These are phyloP conservation scores for Pseudozyma pruni DNA, from an alignment of 1,284 basidiomycete species.

Conservation along the genomic window DNA sequence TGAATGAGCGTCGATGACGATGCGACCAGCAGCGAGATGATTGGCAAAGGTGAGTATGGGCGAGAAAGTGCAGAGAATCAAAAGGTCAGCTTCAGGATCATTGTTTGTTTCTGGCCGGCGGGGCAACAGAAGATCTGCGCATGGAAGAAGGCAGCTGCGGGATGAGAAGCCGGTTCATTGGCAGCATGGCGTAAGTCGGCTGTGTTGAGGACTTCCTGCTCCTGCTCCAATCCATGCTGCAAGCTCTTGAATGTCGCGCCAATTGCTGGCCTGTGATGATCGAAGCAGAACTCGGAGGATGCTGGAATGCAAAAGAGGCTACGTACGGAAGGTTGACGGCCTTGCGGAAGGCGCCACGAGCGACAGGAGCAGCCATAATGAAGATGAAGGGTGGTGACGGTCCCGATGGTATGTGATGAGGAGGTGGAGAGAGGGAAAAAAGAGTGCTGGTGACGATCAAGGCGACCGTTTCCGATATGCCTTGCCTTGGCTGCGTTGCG, in stretches of 20 bases:
- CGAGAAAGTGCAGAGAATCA: no score
- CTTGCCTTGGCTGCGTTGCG: neutral
- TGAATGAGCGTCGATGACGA: no score
- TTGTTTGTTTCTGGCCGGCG: neutral
- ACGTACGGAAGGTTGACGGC: constrained; percentile 77
- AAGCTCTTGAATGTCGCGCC: no score
- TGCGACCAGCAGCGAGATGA: no score
- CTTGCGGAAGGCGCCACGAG: constrained; percentile 63
- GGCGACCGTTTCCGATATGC: neutral
- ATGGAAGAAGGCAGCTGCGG: neutral
- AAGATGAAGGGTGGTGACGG: constrained; percentile 18
- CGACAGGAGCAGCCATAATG: constrained; percentile 56
- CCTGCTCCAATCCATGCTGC: no score
- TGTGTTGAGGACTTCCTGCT: no score
- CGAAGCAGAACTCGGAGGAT: no score
- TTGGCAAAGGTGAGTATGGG: no score
- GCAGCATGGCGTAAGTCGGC: no score
- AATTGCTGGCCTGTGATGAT: no score
- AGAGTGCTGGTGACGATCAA: constrained; percentile 16
- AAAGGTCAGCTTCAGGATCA: neutral
- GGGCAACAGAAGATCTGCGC: neutral
- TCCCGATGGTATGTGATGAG: constrained; percentile 25
- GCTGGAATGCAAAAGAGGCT: no score
- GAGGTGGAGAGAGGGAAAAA: constrained; percentile 20
- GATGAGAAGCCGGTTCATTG: neutral